Evolutionary conservation across 345 rosid species (phyloP).

Genomic region (Triadica sebifera): DNA sequence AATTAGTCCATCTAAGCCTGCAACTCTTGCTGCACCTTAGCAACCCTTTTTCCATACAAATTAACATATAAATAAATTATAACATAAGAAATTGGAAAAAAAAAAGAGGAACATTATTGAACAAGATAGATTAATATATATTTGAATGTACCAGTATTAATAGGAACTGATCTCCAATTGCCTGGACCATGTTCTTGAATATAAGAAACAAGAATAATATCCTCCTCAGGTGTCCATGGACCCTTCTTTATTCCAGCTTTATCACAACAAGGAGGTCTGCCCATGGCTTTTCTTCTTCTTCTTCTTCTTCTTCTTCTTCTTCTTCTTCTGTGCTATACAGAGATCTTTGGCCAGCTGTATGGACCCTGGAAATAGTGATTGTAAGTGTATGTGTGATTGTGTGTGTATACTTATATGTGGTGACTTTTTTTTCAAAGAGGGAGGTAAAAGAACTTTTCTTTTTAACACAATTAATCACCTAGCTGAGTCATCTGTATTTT

Average conservation of each 20-base stretch:
- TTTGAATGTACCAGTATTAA: conserved; percentile 72
- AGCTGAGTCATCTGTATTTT: too few relatives aligned
- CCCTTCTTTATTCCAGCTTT: conserved; percentile 88
- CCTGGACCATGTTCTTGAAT: conserved; percentile 97
- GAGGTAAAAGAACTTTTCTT: too few relatives aligned
- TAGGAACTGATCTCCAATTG: conserved; percentile 95
- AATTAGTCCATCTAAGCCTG: conserved; percentile 97
- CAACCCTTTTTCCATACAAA: background rate
- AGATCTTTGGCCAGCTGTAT: background rate
- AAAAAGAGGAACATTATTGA: too few relatives aligned
- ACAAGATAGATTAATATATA: too few relatives aligned
- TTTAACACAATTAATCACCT: too few relatives aligned
- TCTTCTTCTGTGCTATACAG: background rate
- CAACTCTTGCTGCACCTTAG: conserved; percentile 3
- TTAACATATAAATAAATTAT: background rate
- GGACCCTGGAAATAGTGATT: background rate
- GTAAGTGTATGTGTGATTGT: too few relatives aligned
- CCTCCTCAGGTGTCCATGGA: conserved; percentile 99
- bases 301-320: background rate
- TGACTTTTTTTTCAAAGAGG: background rate
- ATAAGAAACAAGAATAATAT: conserved; percentile 86
- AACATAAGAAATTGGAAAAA: background rate
- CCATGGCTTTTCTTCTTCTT: conserved; percentile 4
- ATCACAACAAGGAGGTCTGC: conserved; percentile 32
- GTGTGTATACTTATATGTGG: background rate